Conservation (phyloP, 495 filamentous ascomycete genomes). For the Neurospora terricola region DNA sequence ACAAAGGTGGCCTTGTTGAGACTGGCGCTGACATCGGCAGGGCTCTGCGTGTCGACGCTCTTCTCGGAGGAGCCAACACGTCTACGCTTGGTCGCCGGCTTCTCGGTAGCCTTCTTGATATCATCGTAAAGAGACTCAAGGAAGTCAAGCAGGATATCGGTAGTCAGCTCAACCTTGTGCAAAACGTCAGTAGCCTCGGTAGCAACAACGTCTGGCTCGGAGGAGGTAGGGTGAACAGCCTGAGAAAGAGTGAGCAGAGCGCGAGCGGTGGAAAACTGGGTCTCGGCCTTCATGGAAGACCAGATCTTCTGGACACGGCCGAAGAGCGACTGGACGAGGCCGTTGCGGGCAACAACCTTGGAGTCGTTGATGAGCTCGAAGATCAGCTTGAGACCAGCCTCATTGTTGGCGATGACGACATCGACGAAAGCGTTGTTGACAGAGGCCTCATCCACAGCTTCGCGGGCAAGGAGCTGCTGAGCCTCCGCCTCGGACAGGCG, state of each 20-base stretch:
- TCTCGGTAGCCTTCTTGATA: constrained; percentile 48
- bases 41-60: constrained; percentile 24
- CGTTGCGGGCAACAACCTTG: constrained; percentile 30
- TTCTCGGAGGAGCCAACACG: constrained; percentile 60
- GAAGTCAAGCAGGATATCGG: constrained; percentile 57
- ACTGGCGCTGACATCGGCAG: constrained; percentile 45
- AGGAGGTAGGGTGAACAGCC: constrained; percentile 8
- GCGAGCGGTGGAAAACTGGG: constrained; percentile 47
- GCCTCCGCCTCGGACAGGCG: constrained; percentile 32
- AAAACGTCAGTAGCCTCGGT: constrained; percentile 57
- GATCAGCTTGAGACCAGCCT: constrained; percentile 54
- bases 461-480: constrained; percentile 27
- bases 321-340: constrained; percentile 52
- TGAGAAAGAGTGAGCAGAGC: constrained; percentile 43
- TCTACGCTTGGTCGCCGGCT: constrained; percentile 63
- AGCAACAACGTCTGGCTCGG: constrained; percentile 24
- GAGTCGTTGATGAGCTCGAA: constrained; percentile 41
- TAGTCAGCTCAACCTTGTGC: constrained; percentile 55
- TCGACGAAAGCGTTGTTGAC: constrained; percentile 51
- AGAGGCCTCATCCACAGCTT: constrained; percentile 49
- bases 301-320: constrained; percentile 58
- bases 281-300: constrained; percentile 55
- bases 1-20: constrained; percentile 74
- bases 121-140: constrained; percentile 58
- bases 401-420: constrained; percentile 56